phyloP scores from a whole-genome alignment of 1,284 basidiomycete species.

The Ganoderma resinaceum region DNA sequence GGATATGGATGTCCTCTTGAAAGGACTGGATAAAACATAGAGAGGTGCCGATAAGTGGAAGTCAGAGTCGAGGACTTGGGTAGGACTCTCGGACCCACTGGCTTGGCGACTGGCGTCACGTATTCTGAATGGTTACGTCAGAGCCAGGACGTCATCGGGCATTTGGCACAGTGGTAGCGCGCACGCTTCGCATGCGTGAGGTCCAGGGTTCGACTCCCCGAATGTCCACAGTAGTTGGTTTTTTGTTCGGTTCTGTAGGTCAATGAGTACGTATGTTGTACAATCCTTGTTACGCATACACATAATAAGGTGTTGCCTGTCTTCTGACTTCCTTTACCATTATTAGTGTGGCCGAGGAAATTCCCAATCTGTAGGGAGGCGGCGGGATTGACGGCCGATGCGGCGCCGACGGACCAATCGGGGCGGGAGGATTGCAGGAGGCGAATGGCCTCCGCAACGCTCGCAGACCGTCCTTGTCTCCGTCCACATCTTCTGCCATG shows the following conservation, averaged over 20 bases:
- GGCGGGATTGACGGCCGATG: conserved; percentile 29
- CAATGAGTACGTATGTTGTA: too few relatives aligned
- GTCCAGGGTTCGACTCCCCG: conserved; percentile 29
- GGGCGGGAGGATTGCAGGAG: conserved; percentile 22
- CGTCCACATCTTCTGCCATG: conserved; percentile 48
- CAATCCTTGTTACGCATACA: too few relatives aligned
- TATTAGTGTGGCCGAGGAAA: too few relatives aligned
- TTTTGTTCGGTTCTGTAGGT: background rate
- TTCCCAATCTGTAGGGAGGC: background rate
- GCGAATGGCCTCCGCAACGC: conserved; percentile 17
- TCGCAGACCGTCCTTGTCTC: conserved; percentile 13
- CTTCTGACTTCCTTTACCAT: too few relatives aligned
- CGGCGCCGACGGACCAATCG: conserved; percentile 30
- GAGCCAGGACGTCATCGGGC: too few relatives aligned
- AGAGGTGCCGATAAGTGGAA: too few relatives aligned
- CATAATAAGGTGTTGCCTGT: background rate
- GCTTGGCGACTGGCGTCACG: too few relatives aligned
- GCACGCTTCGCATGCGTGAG: conserved; percentile 32
- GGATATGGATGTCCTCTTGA: too few relatives aligned
- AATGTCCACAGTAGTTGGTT: conserved; percentile 18
- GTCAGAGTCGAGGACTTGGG: too few relatives aligned
- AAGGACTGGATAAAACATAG: too few relatives aligned
- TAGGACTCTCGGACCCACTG: too few relatives aligned
- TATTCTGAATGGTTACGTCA: too few relatives aligned
- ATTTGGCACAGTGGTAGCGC: conserved; percentile 33